Base-by-base conservation (phyloP, 805 yeast genomes). In the Pichia nanzhaoensis region DNA sequence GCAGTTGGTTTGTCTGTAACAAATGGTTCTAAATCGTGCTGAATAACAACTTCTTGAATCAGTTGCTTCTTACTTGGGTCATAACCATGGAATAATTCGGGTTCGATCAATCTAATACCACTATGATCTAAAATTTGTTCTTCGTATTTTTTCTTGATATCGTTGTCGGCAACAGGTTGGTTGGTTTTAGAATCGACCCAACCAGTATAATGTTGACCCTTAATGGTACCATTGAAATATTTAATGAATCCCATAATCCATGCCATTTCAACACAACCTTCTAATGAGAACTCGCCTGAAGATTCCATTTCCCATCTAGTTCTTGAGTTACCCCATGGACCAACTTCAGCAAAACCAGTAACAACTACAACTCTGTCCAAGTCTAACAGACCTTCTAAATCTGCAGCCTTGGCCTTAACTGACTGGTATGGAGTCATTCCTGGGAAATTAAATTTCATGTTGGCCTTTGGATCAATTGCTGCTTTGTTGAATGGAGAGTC, bases 301-400 rank as follows among this genome's bases (percentile, higher is more conserved):
- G 97, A 87, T 72, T 93, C 99, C 95, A 93, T 93, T 70, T 93
- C 98, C 99, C 99, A 93, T 76, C 99, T 81, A 46, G 99, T 93
- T 77, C 98, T 85, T 33, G 99, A 71, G 66, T 90, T 89, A 78
- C 99, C 99, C 96, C 97, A 95, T 60, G 99, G 99, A 63, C 97
- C 95, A 56, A 93, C 98, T 71, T 93, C 99, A 52, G 96, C 74
- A 73, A 91, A 93, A 70, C 99, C 99, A 39, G 99, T 91, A 49
- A 93, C 91, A 53, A 93, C 99, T 55, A 91, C 77, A 48, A 89
- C 93, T 55, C 80, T 79, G 64, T 90, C 97, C 62, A 91, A 80
- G 64, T 93, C 96, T 56, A 93, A 73, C 75, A 93, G 73, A 49
- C 96, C 96, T 65, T 85, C 90, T 59, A 93, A 75, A 46, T 86